phyloP scores from a whole-genome alignment of 768 basidiomycete genomes.

The Tephrocybe sp. region DNA sequence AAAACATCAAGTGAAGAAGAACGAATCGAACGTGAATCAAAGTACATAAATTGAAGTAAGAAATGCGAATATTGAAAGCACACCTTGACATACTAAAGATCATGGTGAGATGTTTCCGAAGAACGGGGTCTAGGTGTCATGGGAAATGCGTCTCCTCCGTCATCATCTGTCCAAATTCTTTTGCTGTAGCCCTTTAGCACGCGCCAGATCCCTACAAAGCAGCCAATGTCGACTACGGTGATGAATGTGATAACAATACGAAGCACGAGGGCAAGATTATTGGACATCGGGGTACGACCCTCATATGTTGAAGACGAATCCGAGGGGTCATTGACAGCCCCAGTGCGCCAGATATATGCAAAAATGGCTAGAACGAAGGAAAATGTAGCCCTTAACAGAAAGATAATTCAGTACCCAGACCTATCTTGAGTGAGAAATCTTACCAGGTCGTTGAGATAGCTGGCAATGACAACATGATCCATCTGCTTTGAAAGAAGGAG shows the following conservation, averaged over 20 bases:
- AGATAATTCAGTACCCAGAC: not conserved
- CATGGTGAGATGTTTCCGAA: too few relatives aligned
- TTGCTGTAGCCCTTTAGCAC: slow-evolving; percentile 4
- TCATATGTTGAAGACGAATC: slow-evolving; percentile 3
- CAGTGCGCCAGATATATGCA: slow-evolving; percentile 12
- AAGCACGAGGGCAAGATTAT: slow-evolving; percentile 7
- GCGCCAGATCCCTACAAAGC: slow-evolving; percentile 12
- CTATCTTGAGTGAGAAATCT: not conserved
- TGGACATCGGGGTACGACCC: slow-evolving; percentile 11
- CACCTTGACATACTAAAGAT: too few relatives aligned
- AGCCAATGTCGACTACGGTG: slow-evolving; percentile 11
- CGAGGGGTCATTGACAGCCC: slow-evolving; percentile 9
- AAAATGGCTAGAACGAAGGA: slow-evolving; percentile 13
- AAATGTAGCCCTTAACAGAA: slow-evolving; percentile 4
- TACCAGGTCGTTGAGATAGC: slow-evolving; percentile 13
- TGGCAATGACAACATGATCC: slow-evolving; percentile 16
- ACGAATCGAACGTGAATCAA: too few relatives aligned
- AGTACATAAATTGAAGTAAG: too few relatives aligned
- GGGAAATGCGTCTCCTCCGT: slow-evolving; percentile 9
- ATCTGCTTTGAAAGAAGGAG: slow-evolving; percentile 6
- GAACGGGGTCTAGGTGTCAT: not conserved
- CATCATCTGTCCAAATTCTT: slow-evolving; percentile 11
- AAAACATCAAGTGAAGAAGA: too few relatives aligned
- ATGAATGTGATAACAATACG: slow-evolving; percentile 11
- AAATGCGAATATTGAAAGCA: too few relatives aligned